Conservation (phyloP, 164 flowering plant genomes). For the Annona cherimola region DNA sequence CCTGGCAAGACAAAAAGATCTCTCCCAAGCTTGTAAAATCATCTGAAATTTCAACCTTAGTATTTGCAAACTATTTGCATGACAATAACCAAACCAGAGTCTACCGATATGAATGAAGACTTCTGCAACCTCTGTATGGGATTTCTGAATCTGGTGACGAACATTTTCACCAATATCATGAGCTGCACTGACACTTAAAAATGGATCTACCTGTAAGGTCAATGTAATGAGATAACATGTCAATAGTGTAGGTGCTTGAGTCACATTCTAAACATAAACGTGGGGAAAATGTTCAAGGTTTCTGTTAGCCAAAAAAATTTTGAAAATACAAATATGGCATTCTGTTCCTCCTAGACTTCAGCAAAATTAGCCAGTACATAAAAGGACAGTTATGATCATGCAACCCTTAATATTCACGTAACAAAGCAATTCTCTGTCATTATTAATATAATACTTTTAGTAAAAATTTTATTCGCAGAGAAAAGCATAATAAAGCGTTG, state of each 20-base stretch:
- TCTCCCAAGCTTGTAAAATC: no score
- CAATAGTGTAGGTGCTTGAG: not conserved
- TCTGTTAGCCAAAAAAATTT: not conserved
- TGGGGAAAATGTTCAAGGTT: not conserved
- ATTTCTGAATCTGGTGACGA: conserved; percentile 53
- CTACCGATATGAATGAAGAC: conserved; percentile 95
- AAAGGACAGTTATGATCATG: no score
- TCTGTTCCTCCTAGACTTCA: not conserved
- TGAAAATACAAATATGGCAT: not conserved
- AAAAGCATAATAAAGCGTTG: no score
- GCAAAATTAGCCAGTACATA: not conserved
- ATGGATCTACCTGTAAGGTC: conserved; percentile 79
- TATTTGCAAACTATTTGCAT: not conserved
- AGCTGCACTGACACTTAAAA: conserved; percentile 86
- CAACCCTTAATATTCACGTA: no score
- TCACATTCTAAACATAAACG: not conserved
- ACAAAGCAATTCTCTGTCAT: no score
- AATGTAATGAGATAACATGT: not conserved
- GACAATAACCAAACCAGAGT: not conserved
- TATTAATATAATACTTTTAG: no score
- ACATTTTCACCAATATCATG: conserved; percentile 83
- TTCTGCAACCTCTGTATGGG: conserved; percentile 76
- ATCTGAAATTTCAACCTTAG: not conserved
- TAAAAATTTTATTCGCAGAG: no score
- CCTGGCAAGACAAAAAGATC: not conserved